Percentiles rank a stretch among this genome's conserved stretches.
Evolutionary conservation across 768 basidiomycete species (phyloP).

Genomic region (Podaxis sp.): DNA sequence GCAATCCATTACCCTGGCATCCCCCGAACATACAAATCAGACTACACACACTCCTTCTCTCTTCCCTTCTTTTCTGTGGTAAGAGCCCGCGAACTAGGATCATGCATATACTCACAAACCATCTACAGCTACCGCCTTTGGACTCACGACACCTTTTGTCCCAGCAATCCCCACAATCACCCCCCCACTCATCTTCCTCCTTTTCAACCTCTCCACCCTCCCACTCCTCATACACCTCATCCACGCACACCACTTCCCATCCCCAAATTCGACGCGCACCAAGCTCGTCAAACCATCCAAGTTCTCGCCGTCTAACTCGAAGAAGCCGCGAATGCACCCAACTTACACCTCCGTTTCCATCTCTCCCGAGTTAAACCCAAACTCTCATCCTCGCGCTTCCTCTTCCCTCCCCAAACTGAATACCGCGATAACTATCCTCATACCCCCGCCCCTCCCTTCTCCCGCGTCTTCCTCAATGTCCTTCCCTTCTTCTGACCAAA

Average conservation of each 20-base stretch:
- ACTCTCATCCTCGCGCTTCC: not conserved
- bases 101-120: not conserved
- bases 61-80: conserved; percentile 10
- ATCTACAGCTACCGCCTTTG: not conserved
- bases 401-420: conserved; percentile 8
- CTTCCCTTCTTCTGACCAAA: conserved; percentile 9
- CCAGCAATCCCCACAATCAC: not conserved
- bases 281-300: conserved; percentile 1
- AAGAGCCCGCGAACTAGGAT: not conserved
- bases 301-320: not conserved
- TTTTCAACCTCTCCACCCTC: conserved; percentile 9
- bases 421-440: conserved; percentile 8
- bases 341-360: not conserved
- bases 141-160: conserved; percentile 1
- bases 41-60: conserved; percentile 5
- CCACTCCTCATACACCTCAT: conserved; percentile 6
- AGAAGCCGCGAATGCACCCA: not conserved
- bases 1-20: conserved; percentile 9
- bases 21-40: not conserved
- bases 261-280: not conserved
- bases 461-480: conserved; percentile 10
- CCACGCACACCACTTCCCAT: conserved; percentile 2
- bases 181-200: conserved; percentile 12
- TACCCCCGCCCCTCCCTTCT: conserved; percentile 12
- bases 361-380: not conserved